Evolutionary conservation across 202 grass and related monocot species (phyloP), one percentile per base, ranked within the genome.

Genomic region (Panicum hallii): DNA sequence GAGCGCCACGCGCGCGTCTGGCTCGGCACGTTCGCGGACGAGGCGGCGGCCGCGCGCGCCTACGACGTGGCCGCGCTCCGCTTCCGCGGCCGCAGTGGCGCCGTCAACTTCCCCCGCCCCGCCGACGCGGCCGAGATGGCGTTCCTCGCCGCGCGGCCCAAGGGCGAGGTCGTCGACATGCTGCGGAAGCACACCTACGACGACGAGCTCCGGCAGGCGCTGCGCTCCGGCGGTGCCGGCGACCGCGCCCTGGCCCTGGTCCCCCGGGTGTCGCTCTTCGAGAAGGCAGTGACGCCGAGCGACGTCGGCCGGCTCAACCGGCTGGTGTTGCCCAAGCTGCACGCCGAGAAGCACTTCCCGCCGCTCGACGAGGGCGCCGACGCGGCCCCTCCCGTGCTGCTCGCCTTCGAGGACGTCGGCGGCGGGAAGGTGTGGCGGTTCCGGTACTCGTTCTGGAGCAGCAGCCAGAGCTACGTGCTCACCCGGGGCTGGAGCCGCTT

Each of bases 391-490:
- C 60, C 75, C 28, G 13, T 89, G 66, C 58, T 81, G 13, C 63
- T 81, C n/a, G 38, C 49, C 4, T 78, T 78, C 57, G 75, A 78
- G 75, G 75, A 78, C 22, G 44, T 13, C 56, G 73, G 3, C n/a
- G 41, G 20, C 11, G 56, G 56, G 6, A 46, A 77, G 74, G n/a
- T 97, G 38, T 94, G 94, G 94, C 65, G 90, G n/a, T 92, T 97
- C 83, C 23, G 94, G 44, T 97, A 97, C 86, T 97, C 90, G 13
- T 97, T 90, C 77, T 97, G 94, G 94, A 92, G 89, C 80, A 97
- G 92, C 69, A 97, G 92, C 86, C 92, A 97, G 72, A 97, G 94
- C 78, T 97, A 97, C 83, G 94, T 97, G 42, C 90, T 97, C 44
- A 97, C 94, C 47, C 75, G 75, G n/a, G 75, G 75, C 3, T 78